Conservation (phyloP, 208 protist species). For the Acanthamoeba lugdunensis region DNA sequence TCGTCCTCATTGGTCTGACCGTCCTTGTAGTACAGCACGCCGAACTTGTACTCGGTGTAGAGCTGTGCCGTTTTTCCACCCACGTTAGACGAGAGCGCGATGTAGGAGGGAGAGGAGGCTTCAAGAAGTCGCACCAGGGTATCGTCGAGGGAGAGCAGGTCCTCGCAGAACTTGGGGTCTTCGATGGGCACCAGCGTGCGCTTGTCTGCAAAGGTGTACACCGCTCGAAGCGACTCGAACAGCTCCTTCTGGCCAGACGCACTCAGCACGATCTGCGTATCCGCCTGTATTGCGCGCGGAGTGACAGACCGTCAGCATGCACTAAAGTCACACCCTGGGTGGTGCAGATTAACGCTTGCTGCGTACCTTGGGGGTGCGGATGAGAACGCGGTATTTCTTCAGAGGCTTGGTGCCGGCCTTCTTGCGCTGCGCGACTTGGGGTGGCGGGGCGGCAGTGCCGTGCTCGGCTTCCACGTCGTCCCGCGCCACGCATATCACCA, state of each 20-base stretch:
- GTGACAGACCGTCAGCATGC: not conserved
- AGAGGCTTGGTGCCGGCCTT: conserved; percentile 25
- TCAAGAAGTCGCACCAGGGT: not conserved
- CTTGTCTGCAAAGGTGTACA: conserved; percentile 58
- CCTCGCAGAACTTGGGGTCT: conserved; percentile 47
- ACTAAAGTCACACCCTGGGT: not conserved
- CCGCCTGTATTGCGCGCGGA: not conserved
- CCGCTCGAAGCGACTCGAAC: conserved; percentile 30
- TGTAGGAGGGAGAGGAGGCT: not conserved
- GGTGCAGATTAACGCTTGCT: not conserved
- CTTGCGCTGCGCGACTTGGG: not conserved
- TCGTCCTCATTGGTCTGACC: conserved; percentile 76
- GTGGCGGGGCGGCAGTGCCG: not conserved
- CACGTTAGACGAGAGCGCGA: not conserved
- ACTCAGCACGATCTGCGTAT: conserved; percentile 36
- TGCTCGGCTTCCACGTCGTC: not conserved
- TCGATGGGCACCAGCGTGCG: conserved; percentile 17
- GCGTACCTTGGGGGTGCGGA: conserved; percentile 28
- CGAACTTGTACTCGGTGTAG: conserved; percentile 81
- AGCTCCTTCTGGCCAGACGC: conserved; percentile 34
- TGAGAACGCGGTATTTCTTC: conserved; percentile 60
- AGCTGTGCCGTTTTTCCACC: conserved; percentile 6
- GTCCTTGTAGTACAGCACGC: conserved; percentile 78
- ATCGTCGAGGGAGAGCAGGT: conserved; percentile 45
- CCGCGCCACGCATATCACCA: conserved; percentile 26